Percentiles rank a stretch among this genome's conserved stretches.
These are phyloP conservation scores for Russula olivacea DNA, from an alignment of 768 basidiomycete genomes.

Conservation along the genomic window DNA sequence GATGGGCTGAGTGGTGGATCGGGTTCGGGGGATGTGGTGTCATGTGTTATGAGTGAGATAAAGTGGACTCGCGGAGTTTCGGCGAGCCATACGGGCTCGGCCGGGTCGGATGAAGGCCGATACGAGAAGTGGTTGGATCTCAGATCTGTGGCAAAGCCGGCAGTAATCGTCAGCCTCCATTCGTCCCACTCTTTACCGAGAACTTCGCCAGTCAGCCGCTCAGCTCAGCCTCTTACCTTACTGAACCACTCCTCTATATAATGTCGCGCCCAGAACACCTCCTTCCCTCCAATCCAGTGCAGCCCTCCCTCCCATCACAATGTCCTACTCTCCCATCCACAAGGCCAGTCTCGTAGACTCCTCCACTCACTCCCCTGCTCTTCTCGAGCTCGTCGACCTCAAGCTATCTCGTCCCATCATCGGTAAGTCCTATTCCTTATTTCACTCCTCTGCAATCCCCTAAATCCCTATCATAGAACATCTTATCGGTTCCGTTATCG, in stretches of 20 bases:
- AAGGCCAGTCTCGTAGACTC: slow-evolving; percentile 56
- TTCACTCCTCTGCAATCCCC: background rate
- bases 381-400: slow-evolving; percentile 62
- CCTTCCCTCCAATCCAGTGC: slow-evolving; percentile 5
- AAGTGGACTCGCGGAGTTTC: slow-evolving; percentile 8
- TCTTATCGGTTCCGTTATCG: slow-evolving; percentile 59
- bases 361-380: slow-evolving; percentile 53
- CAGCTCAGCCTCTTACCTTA: background rate
- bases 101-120: slow-evolving; percentile 3
- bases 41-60: slow-evolving; percentile 1
- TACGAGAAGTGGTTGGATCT: too few relatives aligned
- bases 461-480: slow-evolving; percentile 44
- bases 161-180: background rate
- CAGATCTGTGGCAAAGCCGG: background rate
- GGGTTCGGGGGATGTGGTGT: slow-evolving; percentile 13
- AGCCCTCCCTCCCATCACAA: slow-evolving; percentile 19
- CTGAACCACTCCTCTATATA: slow-evolving; percentile 30
- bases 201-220: background rate
- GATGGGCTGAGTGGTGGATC: background rate
- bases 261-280: slow-evolving; percentile 15
- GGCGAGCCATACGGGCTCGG: slow-evolving; percentile 2
- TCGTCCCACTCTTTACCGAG: background rate
- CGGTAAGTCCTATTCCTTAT: slow-evolving; percentile 42
- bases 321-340: slow-evolving; percentile 36
- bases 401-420: slow-evolving; percentile 57